A percentile compares a stretch with the other conserved stretches of the same genome.
Conservation (phyloP, 768 basidiomycete genomes). For the Termitomyces sp. region DNA sequence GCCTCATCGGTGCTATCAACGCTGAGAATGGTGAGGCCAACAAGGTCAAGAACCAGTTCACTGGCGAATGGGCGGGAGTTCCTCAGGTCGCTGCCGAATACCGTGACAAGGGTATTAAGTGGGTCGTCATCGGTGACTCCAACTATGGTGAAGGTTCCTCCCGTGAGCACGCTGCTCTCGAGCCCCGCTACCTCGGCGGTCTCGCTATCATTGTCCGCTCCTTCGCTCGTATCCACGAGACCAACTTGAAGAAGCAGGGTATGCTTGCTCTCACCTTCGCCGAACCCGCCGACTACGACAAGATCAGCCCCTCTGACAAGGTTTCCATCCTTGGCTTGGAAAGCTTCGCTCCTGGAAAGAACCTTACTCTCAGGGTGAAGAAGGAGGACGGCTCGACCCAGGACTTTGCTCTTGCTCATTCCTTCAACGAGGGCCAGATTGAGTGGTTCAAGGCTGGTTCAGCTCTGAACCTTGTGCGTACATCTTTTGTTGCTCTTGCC, state of each 20-base stretch:
- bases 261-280: conserved; percentile 95
- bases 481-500: conserved; percentile 16
- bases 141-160: conserved; percentile 99
- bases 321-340: conserved; percentile 89
- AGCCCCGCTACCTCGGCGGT: conserved; percentile 93
- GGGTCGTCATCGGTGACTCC: conserved; percentile 95
- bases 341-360: conserved; percentile 86
- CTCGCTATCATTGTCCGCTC: conserved; percentile 94
- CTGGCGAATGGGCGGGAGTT: conserved; percentile 81
- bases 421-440: conserved; percentile 96
- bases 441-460: conserved; percentile 99
- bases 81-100: conserved; percentile 85
- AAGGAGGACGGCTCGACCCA: conserved; percentile 62
- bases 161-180: conserved; percentile 95
- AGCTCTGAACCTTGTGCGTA: conserved; percentile 74
- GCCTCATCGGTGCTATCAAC: conserved; percentile 97
- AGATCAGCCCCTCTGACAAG: conserved; percentile 80
- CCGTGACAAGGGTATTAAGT: conserved; percentile 85
- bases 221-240: conserved; percentile 97
- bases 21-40: conserved; percentile 93
- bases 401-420: conserved; percentile 80
- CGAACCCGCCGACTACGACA: conserved; percentile 92
- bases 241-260: conserved; percentile 99
- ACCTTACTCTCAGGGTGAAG: conserved; percentile 77
- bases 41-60: conserved; percentile 87